These are phyloP conservation scores for Sclerotinia trifoliorum DNA, from an alignment of 2,329 filamentous ascomycete species.

Conservation along the genomic window DNA sequence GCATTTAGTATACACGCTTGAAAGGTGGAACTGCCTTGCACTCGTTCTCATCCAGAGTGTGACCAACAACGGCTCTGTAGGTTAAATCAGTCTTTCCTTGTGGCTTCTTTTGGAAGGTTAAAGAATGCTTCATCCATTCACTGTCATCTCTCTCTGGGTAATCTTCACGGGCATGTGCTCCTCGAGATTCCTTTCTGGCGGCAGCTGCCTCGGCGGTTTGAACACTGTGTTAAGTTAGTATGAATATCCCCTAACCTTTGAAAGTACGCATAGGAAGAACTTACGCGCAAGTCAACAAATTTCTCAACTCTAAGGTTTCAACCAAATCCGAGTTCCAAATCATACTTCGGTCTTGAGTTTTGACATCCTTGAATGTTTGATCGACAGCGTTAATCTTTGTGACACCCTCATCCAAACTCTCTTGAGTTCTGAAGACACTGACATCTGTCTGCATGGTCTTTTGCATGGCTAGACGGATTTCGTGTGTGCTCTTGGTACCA, in stretches of 20 bases:
- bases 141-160: slow-evolving; percentile 92
- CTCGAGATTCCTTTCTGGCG: slow-evolving; percentile 94
- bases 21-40: slow-evolving; percentile 96
- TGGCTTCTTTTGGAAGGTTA: slow-evolving; percentile 91
- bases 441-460: slow-evolving; percentile 98
- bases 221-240: slow-evolving; percentile 49
- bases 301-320: slow-evolving; percentile 92
- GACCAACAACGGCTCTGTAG: slow-evolving; percentile 79
- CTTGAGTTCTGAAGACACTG: slow-evolving; percentile 84
- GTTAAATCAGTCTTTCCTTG: slow-evolving; percentile 83
- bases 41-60: slow-evolving; percentile 90
- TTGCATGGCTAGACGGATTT: slow-evolving; percentile 90
- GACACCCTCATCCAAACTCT: slow-evolving; percentile 91
- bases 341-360: slow-evolving; percentile 98
- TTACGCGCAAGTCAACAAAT: slow-evolving; percentile 94
- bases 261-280: slow-evolving; percentile 37
- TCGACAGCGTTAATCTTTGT: slow-evolving; percentile 84
- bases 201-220: slow-evolving; percentile 91
- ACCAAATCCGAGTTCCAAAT: slow-evolving; percentile 99
- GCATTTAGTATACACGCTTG: slow-evolving; percentile 79
- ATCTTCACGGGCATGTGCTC: slow-evolving; percentile 95
- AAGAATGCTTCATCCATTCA: slow-evolving; percentile 99
- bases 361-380: slow-evolving; percentile 73
- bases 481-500: slow-evolving; percentile 66
- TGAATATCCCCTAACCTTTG: neutral